Evolutionary conservation across 2,329 filamentous ascomycete genomes (phyloP), one percentile per base, ranked within the genome.

Genomic region (Xylariaceae sp.): DNA sequence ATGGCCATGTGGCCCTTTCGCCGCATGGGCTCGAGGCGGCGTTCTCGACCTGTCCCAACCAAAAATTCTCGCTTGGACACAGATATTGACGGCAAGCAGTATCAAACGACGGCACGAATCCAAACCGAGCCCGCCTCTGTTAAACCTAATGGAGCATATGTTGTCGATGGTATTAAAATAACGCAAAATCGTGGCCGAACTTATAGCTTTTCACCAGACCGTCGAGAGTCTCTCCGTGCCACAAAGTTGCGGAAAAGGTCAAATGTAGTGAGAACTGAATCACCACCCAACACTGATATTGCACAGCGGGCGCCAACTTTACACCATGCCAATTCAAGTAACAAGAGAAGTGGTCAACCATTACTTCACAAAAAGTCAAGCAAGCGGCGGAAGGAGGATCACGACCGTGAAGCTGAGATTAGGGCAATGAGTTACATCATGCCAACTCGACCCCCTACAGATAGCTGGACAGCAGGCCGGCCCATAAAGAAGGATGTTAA

Each of bases 1-100:
- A 92, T 92, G 88, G 83, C 86, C 69, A 76, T 92, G 71, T 95
- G 89, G 90, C 88, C 86, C 57, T 95, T 95, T 72, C 80, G 85
- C 72, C 84, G 86, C 67, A 86, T 80, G 73, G 85, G 81, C 72
- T 85, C 84, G 71, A 85, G 85, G 72, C 83, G 77, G 72, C 76
- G 78, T 67, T 71, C 76, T 59, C 72, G 74, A 56, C 74, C 59
- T 9, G 57, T 59, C 16, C 59, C 61, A 36, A 53, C 58, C 19
- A 54, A 57, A 47, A 47, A 44, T 47, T 57, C 63, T 45, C 57
- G 58, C 53, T 41, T 51, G 41, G 59, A 63, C 16, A 54, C 52
- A 37, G 36, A 56, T 21, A 54, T 53, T 26, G 57, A 57, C 46
- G 56, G 60, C 41, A 61, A 59, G 48, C 57, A 61, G 54, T 47